Evolutionary conservation across 805 yeast species (phyloP).

Genomic region (Ogataea pini): DNA sequence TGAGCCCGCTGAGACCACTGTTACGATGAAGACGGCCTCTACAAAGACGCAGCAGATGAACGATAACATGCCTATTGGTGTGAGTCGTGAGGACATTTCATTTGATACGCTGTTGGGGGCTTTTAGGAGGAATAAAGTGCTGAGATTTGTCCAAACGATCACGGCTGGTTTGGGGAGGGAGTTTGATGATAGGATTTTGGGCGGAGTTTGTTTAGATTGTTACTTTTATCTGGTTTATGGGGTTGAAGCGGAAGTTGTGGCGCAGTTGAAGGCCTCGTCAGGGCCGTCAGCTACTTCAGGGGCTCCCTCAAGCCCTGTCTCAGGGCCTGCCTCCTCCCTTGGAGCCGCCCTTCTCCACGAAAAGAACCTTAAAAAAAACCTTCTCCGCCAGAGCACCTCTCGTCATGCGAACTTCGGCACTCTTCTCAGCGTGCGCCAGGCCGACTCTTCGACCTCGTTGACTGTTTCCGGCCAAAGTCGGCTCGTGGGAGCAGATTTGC

Average conservation of each 20-base stretch:
- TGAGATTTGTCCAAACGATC: constrained; percentile 71
- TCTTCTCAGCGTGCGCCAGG: constrained; percentile 66
- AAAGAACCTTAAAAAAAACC: constrained; percentile 43
- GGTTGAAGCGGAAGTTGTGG: constrained; percentile 26
- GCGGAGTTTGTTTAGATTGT: constrained; percentile 66
- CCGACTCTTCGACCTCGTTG: constrained; percentile 55
- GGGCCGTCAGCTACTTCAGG: constrained; percentile 11
- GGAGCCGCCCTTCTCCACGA: constrained; percentile 62
- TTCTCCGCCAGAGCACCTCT: constrained; percentile 26
- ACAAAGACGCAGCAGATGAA: constrained; percentile 33
- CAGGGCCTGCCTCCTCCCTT: constrained; percentile 37
- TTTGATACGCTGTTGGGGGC: constrained; percentile 55
- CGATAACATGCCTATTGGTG: constrained; percentile 55
- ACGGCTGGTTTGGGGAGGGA: constrained; percentile 64
- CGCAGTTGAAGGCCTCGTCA: background rate
- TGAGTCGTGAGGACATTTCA: constrained; percentile 67
- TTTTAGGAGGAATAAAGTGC: constrained; percentile 69
- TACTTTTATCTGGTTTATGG: constrained; percentile 64
- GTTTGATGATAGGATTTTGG: constrained; percentile 61
- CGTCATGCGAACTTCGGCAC: constrained; percentile 95
- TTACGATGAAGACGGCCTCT: constrained; percentile 42
- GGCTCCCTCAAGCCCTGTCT: no score
- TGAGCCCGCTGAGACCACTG: constrained; percentile 63
- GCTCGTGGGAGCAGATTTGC: constrained; percentile 43
- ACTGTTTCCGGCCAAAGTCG: constrained; percentile 71